phyloP scores from a whole-genome alignment of 2,329 filamentous ascomycete genomes.

The Cladosporium sp. region DNA sequence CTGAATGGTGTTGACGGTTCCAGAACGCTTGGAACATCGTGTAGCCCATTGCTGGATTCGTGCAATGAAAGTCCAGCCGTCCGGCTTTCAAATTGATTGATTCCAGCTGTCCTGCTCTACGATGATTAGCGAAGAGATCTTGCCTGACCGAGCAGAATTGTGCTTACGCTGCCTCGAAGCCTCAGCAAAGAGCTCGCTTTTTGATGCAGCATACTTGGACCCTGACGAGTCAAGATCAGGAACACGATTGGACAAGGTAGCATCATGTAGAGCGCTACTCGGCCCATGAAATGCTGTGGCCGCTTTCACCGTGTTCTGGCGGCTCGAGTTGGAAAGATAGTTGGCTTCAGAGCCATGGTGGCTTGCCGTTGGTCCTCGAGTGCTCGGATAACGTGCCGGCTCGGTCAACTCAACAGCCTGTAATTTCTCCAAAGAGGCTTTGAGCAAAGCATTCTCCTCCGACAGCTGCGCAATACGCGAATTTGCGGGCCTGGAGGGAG shows the following conservation, averaged over 20 bases:
- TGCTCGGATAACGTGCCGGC: background rate
- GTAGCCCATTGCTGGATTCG: background rate
- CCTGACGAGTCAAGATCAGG: background rate
- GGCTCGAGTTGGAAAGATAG: too few species aligned
- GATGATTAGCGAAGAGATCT: too few species aligned
- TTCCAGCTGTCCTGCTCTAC: background rate
- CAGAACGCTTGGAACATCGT: slow-evolving; percentile 27
- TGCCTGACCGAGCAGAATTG: background rate
- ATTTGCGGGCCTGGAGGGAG: background rate
- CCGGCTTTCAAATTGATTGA: background rate
- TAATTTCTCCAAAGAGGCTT: background rate
- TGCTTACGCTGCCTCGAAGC: background rate
- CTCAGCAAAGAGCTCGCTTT: background rate
- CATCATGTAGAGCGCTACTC: background rate
- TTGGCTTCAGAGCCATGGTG: too few species aligned
- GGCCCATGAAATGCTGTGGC: background rate
- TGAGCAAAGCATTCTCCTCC: background rate
- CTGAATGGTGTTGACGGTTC: slow-evolving; percentile 51
- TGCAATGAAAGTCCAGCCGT: background rate
- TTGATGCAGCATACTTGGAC: background rate
- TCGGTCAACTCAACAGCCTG: background rate
- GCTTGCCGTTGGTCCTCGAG: too few species aligned
- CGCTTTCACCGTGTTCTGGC: too few species aligned
- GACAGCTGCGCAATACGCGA: background rate
- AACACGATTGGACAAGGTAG: background rate